Base-by-base conservation (phyloP, 345 rosid species). In the Arabis hirsuta region DNA sequence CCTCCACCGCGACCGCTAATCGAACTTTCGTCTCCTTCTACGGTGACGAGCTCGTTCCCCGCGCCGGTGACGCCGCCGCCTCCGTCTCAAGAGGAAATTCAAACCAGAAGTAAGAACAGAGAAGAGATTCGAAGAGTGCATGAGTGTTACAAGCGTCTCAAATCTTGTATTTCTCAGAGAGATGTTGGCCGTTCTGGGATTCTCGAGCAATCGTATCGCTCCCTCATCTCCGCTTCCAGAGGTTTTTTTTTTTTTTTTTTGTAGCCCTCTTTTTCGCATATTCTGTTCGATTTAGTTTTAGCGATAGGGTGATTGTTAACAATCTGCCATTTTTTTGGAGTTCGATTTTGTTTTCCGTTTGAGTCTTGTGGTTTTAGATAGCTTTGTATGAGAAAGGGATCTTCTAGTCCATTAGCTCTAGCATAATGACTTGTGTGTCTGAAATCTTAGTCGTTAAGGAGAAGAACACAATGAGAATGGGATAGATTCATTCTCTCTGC, bases 121-220 rank as follows among this genome's bases (percentile, higher is more conserved):
- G 99, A 91, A 38, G 97, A 90, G 84, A 87, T 95, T 84, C 86
- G 85, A 52, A 73, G 75, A 80, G 86, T 88, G 48, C 93, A 89
- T 81, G 97, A 95, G 56, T 78, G 76, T 46, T 94, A 91, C 73
- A 87, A 81, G 84, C 87, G 87, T 56, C 82, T 91, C 24, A 94
- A 86, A 72, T 83, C 79, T 44, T 88, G 82, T 78, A 69, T 94
- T 43, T 73, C 86, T 4, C 86, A 79, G 57, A 88, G 86, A 73
- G 96, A 89, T 72, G 60, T 69, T 12, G 69, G 62, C 5, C 82
- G 90, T 77, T 80, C 65, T 55, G 80, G 86, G 39, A 88, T 74
- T 73, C 82, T 91, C 44, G 95, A 89, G 55, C 92, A 88, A 80
- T 81, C 90, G 65, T 94, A 84, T 78, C 85, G 82, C 52, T 84